Base-by-base conservation (phyloP, 108 stramenopile species). In the Craspedostauros australis region DNA sequence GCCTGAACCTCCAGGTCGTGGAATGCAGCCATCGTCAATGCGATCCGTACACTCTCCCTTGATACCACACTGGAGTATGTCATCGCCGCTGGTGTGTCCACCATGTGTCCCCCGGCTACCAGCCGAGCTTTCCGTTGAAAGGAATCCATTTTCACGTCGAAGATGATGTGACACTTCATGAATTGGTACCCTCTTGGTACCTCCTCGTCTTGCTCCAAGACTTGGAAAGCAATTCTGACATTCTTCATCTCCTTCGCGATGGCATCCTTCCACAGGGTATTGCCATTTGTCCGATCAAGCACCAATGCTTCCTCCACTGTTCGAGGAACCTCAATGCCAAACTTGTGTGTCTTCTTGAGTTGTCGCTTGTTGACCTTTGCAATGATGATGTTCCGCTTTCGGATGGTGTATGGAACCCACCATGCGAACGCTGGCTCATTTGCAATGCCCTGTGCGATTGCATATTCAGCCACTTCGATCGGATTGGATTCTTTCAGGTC, bases 341-440 rank as follows among this genome's bases (percentile, higher is more conserved):
- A 70, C 45, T 70, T 63, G 25, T 70, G 60, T 12, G 61, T 63
- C 7, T 29, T 23, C 50, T 63, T 62, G 1, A 39, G 48, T 39
- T 50, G 51, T 5, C 51, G 26, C 18, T 28, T 44, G 5, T 60
- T 72, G 7, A 73, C 54, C 4, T 44, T 39, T 5, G 45, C 30
- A 11, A 67, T 56, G 9, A 65, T 66, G 18, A 11, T 40, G 20
- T 68, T 39, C 11, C 57, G 18, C 36, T 64, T 64, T 26, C 36
- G 37, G 11, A 73, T 20, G 5, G 42, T 52, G n/a, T 55, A 39
- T 3, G 62, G 66, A 1, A 49, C 62, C 71, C 71, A 66, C 65
- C 71, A 66, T 22, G 49, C 42, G 40, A 72, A 72, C 2, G 71
- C 71, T 23, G 71, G 53, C 37, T 73, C 65, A 2, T 57, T 29